Conservation (phyloP, 257 asterid genomes). For the Oldenlandia corymbosa region DNA sequence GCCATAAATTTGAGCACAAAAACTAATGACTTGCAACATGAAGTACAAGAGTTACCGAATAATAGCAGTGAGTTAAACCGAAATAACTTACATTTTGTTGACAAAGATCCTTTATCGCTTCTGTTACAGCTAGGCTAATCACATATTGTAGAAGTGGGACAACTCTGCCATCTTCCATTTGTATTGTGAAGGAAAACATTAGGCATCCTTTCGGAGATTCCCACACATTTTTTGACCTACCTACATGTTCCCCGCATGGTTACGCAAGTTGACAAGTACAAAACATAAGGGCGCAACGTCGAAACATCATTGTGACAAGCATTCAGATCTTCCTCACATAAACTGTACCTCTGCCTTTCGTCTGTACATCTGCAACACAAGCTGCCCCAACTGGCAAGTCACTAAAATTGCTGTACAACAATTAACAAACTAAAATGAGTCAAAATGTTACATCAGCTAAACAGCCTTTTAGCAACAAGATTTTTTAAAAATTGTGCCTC, state of each 20-base stretch:
- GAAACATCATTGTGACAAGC: neutral
- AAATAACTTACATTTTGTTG: constrained; percentile 44
- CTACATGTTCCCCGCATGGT: constrained; percentile 32
- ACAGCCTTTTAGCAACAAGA: no score
- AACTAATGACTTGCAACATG: constrained; percentile 1
- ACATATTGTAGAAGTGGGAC: constrained; percentile 90
- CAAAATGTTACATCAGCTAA: no score
- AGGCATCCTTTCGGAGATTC: constrained; percentile 98
- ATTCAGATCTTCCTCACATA: constrained; percentile 5
- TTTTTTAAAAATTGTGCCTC: neutral
- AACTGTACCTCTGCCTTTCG: constrained; percentile 81
- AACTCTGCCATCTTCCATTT: constrained; percentile 90
- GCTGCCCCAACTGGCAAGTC: constrained; percentile 82
- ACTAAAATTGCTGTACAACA: constrained; percentile 53
- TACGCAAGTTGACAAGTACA: constrained; percentile 7
- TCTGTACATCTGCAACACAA: constrained; percentile 82
- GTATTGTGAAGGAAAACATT: constrained; percentile 74
- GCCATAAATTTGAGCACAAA: neutral
- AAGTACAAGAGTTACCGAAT: neutral
- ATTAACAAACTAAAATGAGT: constrained; percentile 4
- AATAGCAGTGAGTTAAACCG: constrained; percentile 1
- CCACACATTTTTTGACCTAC: constrained; percentile 82
- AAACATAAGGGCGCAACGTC: constrained; percentile 2
- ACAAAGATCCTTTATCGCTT: constrained; percentile 78
- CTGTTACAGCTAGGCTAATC: constrained; percentile 79